phyloP scores from a whole-genome alignment of 176 grass and related monocot genomes.

The Calamus simplicifolius region DNA sequence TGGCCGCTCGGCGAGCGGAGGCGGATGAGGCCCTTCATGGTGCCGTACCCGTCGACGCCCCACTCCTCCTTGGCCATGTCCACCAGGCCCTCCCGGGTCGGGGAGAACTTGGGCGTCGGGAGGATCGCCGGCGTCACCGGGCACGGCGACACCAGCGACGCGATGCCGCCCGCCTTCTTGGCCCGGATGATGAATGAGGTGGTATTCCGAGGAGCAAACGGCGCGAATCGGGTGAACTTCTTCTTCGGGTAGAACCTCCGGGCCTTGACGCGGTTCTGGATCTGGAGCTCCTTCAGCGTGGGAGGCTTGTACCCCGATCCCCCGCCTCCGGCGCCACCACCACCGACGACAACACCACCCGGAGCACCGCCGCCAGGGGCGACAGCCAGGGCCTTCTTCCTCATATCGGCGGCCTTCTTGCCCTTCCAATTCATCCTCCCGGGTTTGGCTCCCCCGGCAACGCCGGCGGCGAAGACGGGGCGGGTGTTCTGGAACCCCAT shows the following conservation, averaged over 20 bases:
- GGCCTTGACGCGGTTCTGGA: conserved; percentile 82
- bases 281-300: conserved; percentile 61
- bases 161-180: conserved; percentile 81
- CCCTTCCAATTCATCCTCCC: too few species aligned
- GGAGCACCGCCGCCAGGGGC: conserved; percentile 3
- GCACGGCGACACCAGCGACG: conserved; percentile 65
- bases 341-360: too few species aligned
- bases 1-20: conserved; percentile 37
- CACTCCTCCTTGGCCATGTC: conserved; percentile 93
- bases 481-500: conserved; percentile 13
- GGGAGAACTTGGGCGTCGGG: conserved; percentile 71
- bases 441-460: conserved; percentile 23
- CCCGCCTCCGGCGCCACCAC: background rate
- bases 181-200: conserved; percentile 91
- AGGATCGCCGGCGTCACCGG: conserved; percentile 78
- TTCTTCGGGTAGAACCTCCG: conserved; percentile 74
- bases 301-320: conserved; percentile 49
- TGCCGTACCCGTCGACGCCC: conserved; percentile 87
- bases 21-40: conserved; percentile 93
- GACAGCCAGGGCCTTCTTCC: conserved; percentile 12
- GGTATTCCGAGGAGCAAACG: conserved; percentile 81
- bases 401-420: conserved; percentile 1
- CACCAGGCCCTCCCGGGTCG: conserved; percentile 63
- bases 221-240: conserved; percentile 35
- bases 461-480: conserved; percentile 13